A percentile compares a stretch with the other conserved stretches of the same genome.
These are phyloP conservation scores for Dactylis glomerata DNA, from an alignment of 176 grass and related monocot genomes.

Conservation along the genomic window DNA sequence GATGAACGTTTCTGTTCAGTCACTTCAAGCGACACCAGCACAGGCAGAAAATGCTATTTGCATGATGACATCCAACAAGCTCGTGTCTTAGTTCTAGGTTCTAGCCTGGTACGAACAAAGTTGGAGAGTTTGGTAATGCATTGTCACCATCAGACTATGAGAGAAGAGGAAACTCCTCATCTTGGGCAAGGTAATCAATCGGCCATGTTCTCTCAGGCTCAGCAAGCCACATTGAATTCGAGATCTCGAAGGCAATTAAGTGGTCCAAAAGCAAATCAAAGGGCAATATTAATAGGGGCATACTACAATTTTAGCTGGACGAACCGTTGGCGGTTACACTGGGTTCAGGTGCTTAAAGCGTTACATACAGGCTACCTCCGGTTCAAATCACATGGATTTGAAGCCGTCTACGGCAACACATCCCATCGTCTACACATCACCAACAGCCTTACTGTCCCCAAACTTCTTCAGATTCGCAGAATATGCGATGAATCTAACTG, in stretches of 20 bases:
- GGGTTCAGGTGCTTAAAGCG: no score
- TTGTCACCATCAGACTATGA: background rate
- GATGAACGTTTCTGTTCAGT: background rate
- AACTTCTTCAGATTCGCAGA: background rate
- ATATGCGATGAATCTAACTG: background rate
- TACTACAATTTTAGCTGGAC: background rate
- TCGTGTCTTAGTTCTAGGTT: background rate
- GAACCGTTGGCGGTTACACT: background rate
- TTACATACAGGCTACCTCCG: background rate
- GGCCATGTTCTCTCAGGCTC: slow-evolving; percentile 3
- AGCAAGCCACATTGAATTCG: slow-evolving; percentile 1
- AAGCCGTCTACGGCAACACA: background rate
- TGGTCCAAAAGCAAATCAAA: slow-evolving; percentile 23
- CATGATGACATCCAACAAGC: background rate
- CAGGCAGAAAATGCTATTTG: background rate
- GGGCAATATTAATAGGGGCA: background rate
- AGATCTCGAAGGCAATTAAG: background rate
- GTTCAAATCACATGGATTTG: background rate
- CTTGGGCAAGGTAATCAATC: background rate
- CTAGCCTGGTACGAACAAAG: background rate
- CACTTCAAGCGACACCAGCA: background rate
- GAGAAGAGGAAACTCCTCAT: background rate
- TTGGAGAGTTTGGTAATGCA: background rate
- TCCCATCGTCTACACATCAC: background rate
- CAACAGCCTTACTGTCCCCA: background rate